phyloP scores from a whole-genome alignment of 2,329 filamentous ascomycete genomes.

The Stemphylium lycopersici region DNA sequence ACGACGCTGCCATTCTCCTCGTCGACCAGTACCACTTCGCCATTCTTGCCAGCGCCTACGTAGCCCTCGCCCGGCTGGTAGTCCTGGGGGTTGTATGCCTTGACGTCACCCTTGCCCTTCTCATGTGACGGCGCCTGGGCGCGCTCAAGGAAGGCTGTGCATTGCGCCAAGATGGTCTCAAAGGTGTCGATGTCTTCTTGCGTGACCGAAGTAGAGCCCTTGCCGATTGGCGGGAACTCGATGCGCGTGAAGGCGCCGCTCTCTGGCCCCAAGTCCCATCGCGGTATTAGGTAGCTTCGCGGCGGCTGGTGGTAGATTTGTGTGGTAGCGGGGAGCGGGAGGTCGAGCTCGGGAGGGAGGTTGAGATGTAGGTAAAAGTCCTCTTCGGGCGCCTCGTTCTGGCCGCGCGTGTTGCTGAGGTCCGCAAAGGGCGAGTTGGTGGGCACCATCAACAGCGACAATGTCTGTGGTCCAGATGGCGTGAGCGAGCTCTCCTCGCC shows the following conservation, averaged over 20 bases:
- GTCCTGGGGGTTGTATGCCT: conserved; percentile 77
- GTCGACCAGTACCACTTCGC: conserved; percentile 89
- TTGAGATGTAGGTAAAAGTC: conserved; percentile 98
- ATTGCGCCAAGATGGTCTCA: conserved; percentile 97
- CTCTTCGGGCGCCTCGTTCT: conserved; percentile 63
- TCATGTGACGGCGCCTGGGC: conserved; percentile 65
- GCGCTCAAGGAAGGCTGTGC: conserved; percentile 91
- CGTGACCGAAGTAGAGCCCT: conserved; percentile 66
- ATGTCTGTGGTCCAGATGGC: conserved; percentile 82
- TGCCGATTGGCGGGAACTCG: conserved; percentile 80
- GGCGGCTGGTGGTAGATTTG: conserved; percentile 98
- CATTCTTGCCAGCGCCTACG: conserved; percentile 57
- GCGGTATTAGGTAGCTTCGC: conserved; percentile 88
- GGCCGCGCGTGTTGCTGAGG: conserved; percentile 62
- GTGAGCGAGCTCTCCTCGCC: conserved; percentile 85
- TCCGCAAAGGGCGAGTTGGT: conserved; percentile 74
- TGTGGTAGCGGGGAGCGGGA: conserved; percentile 91
- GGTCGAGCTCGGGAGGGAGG: conserved; percentile 89
- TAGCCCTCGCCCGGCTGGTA: conserved; percentile 84
- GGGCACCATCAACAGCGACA: conserved; percentile 94
- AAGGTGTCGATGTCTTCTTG: conserved; percentile 97
- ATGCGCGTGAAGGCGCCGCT: conserved; percentile 91
- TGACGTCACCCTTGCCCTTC: conserved; percentile 40
- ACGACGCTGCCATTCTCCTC: conserved; percentile 97
- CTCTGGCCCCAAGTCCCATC: conserved; percentile 90